Evolutionary conservation across 495 filamentous ascomycete species (phyloP), one percentile per base, ranked within the genome.

Genomic region (Talaromyces thailandensis): DNA sequence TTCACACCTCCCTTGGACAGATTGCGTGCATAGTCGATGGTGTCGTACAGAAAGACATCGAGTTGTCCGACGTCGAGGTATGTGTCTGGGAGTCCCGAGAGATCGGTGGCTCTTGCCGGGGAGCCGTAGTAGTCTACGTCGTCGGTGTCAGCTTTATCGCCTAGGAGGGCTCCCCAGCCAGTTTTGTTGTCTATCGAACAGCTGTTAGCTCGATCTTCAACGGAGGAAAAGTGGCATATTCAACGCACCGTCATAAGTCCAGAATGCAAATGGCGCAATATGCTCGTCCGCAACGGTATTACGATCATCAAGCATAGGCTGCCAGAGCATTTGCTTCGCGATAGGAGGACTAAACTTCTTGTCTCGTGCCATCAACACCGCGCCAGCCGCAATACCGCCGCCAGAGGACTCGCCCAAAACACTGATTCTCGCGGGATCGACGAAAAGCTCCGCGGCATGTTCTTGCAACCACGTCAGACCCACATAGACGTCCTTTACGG

Each of bases 391-490:
- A 16, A 81, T 63, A 61, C 72, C 81, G 1, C 81, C 86, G 5
- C 87, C 88, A 1, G 86, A 87, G 4, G 81, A 85, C 6, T 81
- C 82, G 37, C 87, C 85, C 61, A 82, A 77, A 26, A 88, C 81
- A 7, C 82, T 81, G 26, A 91, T 81, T 51, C 85, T 82, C 8
- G 74, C 64, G 0, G 83, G 84, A 64, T 90, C 82, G 26, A 84
- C 67, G 16, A 63, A 65, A 21, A 82, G 67, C 61, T 70, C 52
- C 0, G 59, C 65, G 4, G 79, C 77, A 59, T 78, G 66, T 26
- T 68, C 50, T 62, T 74, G 66, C 1, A 75, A 62, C 78, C 79
- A 82, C 6, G 65, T 66, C 58, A 82, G 58, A 7, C 69, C 75
- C 2, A 74, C 65, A 67, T 76, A 81, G 51, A 73, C 72, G 53